A percentile compares a stretch with the other conserved stretches of the same genome.
Evolutionary conservation across 2,329 filamentous ascomycete genomes (phyloP).

Genomic region (Macrophomina tecta): DNA sequence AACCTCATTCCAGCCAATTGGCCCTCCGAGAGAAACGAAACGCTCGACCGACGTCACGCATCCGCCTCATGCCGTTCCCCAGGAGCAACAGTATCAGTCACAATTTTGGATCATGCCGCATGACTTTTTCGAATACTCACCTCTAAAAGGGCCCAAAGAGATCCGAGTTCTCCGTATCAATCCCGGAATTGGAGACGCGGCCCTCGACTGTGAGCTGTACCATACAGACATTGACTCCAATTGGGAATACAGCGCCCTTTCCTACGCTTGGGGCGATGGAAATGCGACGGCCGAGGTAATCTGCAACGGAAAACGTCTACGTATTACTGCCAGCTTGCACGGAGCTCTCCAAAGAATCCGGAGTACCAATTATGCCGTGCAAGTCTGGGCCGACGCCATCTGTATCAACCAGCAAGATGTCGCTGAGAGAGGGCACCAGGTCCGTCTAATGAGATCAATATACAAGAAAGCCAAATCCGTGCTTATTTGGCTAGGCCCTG

Average conservation of each 20-base stretch:
- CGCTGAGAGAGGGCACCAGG: slow-evolving; percentile 27
- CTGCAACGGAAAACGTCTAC: neutral
- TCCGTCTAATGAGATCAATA: slow-evolving; percentile 29
- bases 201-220: slow-evolving; percentile 3
- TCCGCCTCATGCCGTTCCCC: too few relatives aligned
- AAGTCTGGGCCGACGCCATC: slow-evolving; percentile 30
- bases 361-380: neutral
- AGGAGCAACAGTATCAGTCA: neutral
- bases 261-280: slow-evolving; percentile 30
- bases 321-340: slow-evolving; percentile 18
- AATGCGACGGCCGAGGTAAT: neutral
- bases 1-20: too few relatives aligned
- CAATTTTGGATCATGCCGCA: neutral
- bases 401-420: slow-evolving; percentile 30
- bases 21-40: neutral
- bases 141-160: neutral
- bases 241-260: slow-evolving; percentile 28
- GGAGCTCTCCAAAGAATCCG: slow-evolving; percentile 26
- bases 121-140: neutral
- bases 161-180: slow-evolving; percentile 9
- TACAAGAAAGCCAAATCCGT: slow-evolving; percentile 26
- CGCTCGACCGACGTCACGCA: neutral
- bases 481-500: slow-evolving; percentile 26
- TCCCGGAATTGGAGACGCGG: neutral
- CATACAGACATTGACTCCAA: neutral